Conservation (phyloP, 179 eudicot genomes). For the Spinacia oleracea region DNA sequence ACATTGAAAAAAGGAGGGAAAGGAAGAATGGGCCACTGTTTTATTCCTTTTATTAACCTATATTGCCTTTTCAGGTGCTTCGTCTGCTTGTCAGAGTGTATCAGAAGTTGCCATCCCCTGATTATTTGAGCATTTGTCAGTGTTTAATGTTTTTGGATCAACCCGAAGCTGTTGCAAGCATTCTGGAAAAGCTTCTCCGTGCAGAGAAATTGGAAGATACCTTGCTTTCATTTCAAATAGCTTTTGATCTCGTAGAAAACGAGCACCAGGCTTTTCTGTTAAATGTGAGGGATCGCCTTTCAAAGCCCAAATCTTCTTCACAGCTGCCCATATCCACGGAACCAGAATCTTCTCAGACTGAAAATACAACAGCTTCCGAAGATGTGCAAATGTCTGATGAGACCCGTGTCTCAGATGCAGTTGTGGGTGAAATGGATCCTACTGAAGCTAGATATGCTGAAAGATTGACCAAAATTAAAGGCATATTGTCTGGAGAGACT, state of each 20-base stretch:
- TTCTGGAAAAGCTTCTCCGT: conserved; percentile 72
- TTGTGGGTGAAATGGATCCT: conserved; percentile 55
- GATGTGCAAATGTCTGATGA: conserved; percentile 83
- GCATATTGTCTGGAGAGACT: conserved; percentile 93
- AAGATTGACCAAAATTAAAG: conserved; percentile 67
- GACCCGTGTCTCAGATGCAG: conserved; percentile 31
- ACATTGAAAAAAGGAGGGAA: background rate
- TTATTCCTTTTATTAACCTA: background rate
- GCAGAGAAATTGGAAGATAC: conserved; percentile 80
- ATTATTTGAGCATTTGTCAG: conserved; percentile 92
- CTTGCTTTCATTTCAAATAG: conserved; percentile 85
- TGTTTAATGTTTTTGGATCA: conserved; percentile 92
- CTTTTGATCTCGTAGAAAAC: conserved; percentile 93
- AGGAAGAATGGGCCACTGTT: background rate
- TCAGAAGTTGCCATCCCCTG: conserved; percentile 84
- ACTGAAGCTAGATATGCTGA: conserved; percentile 68
- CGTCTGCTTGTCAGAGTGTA: conserved; percentile 77
- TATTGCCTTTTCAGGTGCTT: conserved; percentile 58
- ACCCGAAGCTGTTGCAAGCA: conserved; percentile 72
- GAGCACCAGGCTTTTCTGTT: conserved; percentile 95
- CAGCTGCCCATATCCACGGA: conserved; percentile 51
- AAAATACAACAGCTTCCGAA: conserved; percentile 48
- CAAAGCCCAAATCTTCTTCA: conserved; percentile 46
- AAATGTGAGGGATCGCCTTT: conserved; percentile 70
- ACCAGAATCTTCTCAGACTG: conserved; percentile 50